Conservation (phyloP, 192 early-diverging fungal genomes). For the Martensiomyces pterosporus region DNA sequence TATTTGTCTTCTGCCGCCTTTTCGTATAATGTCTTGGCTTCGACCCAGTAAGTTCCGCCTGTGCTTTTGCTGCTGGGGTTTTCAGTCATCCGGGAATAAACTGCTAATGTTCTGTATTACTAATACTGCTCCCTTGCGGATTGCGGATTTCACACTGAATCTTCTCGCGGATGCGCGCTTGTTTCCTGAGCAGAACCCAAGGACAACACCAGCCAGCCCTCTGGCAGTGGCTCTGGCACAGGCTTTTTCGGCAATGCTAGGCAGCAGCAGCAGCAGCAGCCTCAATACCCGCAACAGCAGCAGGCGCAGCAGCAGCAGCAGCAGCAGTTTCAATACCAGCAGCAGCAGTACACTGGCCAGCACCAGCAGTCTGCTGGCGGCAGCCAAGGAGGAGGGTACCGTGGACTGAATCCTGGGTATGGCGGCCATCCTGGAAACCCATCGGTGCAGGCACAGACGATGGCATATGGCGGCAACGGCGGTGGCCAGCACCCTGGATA, state of each 20-base stretch:
- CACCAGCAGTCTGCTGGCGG: conserved; percentile 7
- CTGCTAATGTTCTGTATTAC: too few species aligned
- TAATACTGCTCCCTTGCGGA: too few species aligned
- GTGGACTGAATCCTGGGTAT: too few species aligned
- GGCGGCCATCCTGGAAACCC: neutral
- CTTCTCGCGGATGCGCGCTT: conserved; percentile 2
- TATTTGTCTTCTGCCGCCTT: conserved; percentile 4
- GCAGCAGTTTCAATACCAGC: conserved; percentile 16
- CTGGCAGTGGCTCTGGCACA: neutral
- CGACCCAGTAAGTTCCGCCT: conserved; percentile 40
- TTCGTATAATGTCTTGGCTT: conserved; percentile 40
- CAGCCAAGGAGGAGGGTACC: conserved; percentile 4
- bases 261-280: conserved; percentile 26
- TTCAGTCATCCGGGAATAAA: too few species aligned
- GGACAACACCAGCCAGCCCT: neutral
- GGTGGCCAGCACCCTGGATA: conserved; percentile 1
- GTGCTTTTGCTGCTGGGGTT: too few species aligned
- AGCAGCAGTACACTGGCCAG: conserved; percentile 17
- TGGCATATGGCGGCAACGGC: conserved; percentile 15
- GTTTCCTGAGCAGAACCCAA: neutral
- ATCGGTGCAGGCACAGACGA: conserved; percentile 11
- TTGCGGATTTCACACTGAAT: too few species aligned
- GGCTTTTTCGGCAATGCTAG: conserved; percentile 9
- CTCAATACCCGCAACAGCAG: conserved; percentile 10
- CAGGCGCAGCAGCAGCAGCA: conserved; percentile 14